phyloP scores from a whole-genome alignment of 1,284 basidiomycete genomes.

The Neotropicomus parvogracilis region DNA sequence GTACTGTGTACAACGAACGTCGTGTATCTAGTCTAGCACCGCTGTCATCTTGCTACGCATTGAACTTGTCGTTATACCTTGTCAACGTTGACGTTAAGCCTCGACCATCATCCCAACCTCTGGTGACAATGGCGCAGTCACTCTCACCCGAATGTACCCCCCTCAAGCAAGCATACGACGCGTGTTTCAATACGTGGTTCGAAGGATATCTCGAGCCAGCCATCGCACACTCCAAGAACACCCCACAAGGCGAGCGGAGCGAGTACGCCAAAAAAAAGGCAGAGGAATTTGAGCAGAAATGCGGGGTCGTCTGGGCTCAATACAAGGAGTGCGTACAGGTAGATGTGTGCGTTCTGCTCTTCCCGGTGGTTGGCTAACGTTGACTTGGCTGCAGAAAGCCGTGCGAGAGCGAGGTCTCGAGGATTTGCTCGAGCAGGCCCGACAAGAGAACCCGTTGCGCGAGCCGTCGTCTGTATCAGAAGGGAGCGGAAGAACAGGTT shows the following conservation, averaged over 20 bases:
- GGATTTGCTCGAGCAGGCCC: conserved; percentile 72
- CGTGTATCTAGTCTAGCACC: conserved; percentile 21
- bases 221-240: conserved; percentile 45
- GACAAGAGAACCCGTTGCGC: conserved; percentile 75
- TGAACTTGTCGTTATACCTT: background rate
- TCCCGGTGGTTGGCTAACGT: conserved; percentile 1
- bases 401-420: conserved; percentile 78
- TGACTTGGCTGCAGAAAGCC: conserved; percentile 55
- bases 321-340: conserved; percentile 83
- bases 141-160: conserved; percentile 83
- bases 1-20: background rate
- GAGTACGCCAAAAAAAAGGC: conserved; percentile 54
- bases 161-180: conserved; percentile 85
- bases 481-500: conserved; percentile 10
- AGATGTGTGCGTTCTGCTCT: conserved; percentile 8
- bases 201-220: conserved; percentile 89
- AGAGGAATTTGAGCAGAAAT: conserved; percentile 78
- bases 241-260: conserved; percentile 37
- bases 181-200: conserved; percentile 96
- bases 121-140: conserved; percentile 59
- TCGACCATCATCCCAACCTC: background rate
- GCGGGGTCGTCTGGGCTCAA: conserved; percentile 74
- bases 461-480: conserved; percentile 38
- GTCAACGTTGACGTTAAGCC: conserved; percentile 11
- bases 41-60: conserved; percentile 2